Conservation (phyloP, 768 basidiomycete genomes). For the Rossbeevera mucosa region DNA sequence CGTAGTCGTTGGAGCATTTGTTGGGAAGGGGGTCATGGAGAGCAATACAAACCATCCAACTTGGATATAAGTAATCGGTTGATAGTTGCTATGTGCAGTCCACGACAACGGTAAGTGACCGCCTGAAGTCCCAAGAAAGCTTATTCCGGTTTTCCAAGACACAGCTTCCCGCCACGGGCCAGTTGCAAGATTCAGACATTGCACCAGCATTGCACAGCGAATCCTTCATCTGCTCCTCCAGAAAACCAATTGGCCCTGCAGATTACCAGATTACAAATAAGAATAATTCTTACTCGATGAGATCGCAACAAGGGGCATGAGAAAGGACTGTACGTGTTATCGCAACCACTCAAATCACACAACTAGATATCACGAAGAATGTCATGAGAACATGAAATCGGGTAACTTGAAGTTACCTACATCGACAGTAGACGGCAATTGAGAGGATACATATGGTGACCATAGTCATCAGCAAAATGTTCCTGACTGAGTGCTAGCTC, state of each 20-base stretch:
- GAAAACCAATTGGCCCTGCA: not conserved
- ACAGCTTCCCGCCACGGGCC: not conserved
- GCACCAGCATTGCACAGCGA: not conserved
- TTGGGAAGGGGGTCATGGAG: not conserved
- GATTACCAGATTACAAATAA: too few relatives aligned
- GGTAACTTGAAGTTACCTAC: not conserved
- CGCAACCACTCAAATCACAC: not conserved
- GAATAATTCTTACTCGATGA: too few relatives aligned
- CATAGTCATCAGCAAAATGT: not conserved
- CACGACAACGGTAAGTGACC: not conserved
- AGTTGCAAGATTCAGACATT: not conserved
- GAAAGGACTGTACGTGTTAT: not conserved
- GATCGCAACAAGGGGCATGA: not conserved
- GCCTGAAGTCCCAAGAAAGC: not conserved
- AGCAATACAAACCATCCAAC: not conserved
- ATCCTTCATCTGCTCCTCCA: too few relatives aligned
- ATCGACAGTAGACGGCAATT: not conserved
- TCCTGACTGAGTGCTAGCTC: not conserved
- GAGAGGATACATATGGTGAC: not conserved
- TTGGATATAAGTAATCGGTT: not conserved
- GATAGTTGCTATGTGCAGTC: too few relatives aligned
- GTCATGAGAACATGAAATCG: not conserved
- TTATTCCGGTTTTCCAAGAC: not conserved
- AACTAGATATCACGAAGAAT: not conserved
- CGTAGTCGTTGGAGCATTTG: constrained; percentile 2